phyloP scores from a whole-genome alignment of 331 rosid species.

The Stylosanthes scabra region DNA sequence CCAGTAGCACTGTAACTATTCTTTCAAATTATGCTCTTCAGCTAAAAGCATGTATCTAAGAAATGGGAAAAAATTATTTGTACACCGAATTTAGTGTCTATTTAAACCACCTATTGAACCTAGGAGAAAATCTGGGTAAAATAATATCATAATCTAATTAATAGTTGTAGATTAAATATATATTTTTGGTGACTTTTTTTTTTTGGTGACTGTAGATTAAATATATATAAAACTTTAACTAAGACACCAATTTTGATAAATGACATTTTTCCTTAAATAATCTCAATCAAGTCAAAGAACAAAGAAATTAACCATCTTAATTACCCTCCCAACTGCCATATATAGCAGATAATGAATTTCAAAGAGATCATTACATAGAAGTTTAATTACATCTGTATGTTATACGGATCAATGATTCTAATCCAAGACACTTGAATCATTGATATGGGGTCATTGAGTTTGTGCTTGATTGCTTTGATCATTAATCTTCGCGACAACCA shows the following conservation, averaged over 20 bases:
- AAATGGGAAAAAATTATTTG: neutral
- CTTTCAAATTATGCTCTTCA: constrained; percentile 13
- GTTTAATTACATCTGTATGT: neutral
- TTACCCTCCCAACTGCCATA: constrained; percentile 6
- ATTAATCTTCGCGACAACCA: neutral
- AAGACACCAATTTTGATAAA: too few species aligned
- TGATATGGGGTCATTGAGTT: neutral
- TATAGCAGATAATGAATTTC: constrained; percentile 8
- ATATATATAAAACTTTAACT: too few species aligned
- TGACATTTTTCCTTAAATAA: too few species aligned
- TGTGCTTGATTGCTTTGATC: neutral
- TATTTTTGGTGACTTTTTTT: too few species aligned
- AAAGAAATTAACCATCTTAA: neutral
- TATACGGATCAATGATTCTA: constrained; percentile 11
- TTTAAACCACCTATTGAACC: too few species aligned
- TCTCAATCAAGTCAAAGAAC: neutral
- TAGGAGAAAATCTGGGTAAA: too few species aligned
- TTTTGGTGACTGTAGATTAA: too few species aligned
- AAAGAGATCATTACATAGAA: constrained; percentile 2
- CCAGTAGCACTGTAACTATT: neutral
- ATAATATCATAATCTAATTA: too few species aligned
- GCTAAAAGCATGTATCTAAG: neutral
- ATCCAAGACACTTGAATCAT: constrained; percentile 29
- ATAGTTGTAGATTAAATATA: too few species aligned
- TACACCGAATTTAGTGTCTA: too few species aligned